Base-by-base conservation (phyloP, 73 alveolate species). In the Paraurostyla sp. region DNA sequence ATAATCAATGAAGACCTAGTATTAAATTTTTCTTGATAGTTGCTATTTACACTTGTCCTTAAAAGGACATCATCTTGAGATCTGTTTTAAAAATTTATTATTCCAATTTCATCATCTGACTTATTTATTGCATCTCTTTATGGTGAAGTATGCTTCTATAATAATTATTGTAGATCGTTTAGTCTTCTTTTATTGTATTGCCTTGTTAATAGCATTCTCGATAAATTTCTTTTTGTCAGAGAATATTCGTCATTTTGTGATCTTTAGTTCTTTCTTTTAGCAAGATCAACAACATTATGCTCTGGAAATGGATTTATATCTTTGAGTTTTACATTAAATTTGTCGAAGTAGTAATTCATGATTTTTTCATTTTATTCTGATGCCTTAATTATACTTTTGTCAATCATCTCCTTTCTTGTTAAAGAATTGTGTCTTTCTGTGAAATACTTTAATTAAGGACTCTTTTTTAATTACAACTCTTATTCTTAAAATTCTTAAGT, bases 281-380 rank as follows among this genome's bases (percentile, higher is more conserved):
- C 36, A 15, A 65, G 25, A 18, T 65, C 58, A 13, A 16, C 20
- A 1, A 65, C 42, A 30, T 18, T 38, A 22, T 65, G 16, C 33
- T 65, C 82, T 33, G 82, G 2, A 22, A 65, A 65, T 13, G 82
- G 82, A 38, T 65, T 65, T 36, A 65, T 1, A 65, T 65, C 82
- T 40, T 40, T 65, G 15, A 65, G 25, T 38, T 65, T 65, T 15
- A 65, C 82, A 65, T 65, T 65, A 40, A 65, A 65, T 38, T 65
- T 65, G 25, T 65, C 82, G 23, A 65, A 65, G 58, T 65, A 65
- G 38, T 65, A 65, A 22, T 30, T 65, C 82, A 65, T 65, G 7
- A 65, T 38, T 22, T 65, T 65, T 38, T 65, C 82, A 65, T 65
- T 65, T 65, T 65, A 38, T 38, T 7, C 2, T 13, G 82, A 65